A percentile compares a stretch with the other conserved stretches of the same genome.
Evolutionary conservation across 2,329 filamentous ascomycete species (phyloP).

Genomic region (Aspergillus sp.): DNA sequence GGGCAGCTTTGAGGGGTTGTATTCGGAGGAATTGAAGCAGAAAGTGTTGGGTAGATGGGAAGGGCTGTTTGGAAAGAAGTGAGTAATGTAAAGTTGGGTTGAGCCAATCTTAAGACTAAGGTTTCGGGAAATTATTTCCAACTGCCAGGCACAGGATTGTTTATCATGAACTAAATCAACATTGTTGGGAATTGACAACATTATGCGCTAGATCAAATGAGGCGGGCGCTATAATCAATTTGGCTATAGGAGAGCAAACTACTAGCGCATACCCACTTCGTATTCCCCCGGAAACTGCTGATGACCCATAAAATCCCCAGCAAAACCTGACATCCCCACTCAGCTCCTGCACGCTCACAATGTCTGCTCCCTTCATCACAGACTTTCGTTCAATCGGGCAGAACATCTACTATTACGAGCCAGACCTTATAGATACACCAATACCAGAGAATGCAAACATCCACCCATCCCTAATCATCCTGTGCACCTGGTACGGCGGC

Average conservation of each 20-base stretch:
- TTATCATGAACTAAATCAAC: too few species aligned
- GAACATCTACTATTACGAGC: conserved; percentile 4
- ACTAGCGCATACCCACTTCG: neutral
- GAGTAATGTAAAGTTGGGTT: too few species aligned
- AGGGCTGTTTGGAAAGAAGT: neutral
- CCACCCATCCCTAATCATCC: conserved; percentile 4
- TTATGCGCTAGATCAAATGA: too few species aligned
- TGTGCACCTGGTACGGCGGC: conserved; percentile 19
- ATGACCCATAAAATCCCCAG: too few species aligned
- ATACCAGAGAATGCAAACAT: too few species aligned
- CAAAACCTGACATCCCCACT: too few species aligned
- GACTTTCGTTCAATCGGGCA: neutral
- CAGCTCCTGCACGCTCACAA: neutral
- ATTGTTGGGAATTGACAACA: too few species aligned
- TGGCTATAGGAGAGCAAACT: neutral
- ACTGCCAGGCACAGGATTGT: too few species aligned
- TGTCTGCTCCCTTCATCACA: neutral
- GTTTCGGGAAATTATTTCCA: too few species aligned
- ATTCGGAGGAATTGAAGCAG: neutral
- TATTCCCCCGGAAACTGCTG: neutral
- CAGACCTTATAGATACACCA: neutral
- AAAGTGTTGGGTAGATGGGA: neutral
- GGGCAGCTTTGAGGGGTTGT: neutral
- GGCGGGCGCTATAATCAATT: too few species aligned
- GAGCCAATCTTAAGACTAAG: too few species aligned